Evolutionary conservation across 768 basidiomycete genomes (phyloP).

Genomic region (Suillus weaverae): DNA sequence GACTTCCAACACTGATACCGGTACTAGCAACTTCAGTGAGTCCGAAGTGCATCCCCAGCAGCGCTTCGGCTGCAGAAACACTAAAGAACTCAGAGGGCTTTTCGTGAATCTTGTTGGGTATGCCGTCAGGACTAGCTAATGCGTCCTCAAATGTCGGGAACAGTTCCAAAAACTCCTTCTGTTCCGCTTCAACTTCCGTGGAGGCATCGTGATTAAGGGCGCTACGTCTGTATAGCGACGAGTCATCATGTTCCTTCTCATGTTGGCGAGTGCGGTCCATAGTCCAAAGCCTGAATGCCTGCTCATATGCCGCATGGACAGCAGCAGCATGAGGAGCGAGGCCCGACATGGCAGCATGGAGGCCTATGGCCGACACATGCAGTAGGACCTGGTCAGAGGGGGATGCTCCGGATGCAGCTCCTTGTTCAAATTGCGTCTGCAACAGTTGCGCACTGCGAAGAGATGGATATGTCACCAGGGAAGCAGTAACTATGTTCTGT

Average conservation of each 20-base stretch:
- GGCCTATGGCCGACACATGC: constrained; percentile 45
- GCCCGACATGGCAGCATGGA: constrained; percentile 15
- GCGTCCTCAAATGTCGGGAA: constrained; percentile 84
- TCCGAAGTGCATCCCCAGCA: constrained; percentile 50
- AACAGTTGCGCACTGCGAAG: constrained; percentile 42
- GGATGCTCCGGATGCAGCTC: constrained; percentile 28
- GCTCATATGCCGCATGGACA: constrained; percentile 61
- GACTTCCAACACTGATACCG: background rate
- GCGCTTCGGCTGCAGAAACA: constrained; percentile 24
- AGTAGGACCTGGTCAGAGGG: constrained; percentile 49
- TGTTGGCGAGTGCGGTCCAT: constrained; percentile 73
- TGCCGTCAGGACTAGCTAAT: constrained; percentile 31
- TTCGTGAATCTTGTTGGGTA: constrained; percentile 6
- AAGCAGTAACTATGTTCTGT: constrained; percentile 25
- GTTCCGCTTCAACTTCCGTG: constrained; percentile 76
- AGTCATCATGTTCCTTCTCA: constrained; percentile 59
- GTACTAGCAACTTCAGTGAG: constrained; percentile 33
- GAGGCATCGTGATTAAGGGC: constrained; percentile 51
- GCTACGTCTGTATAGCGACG: constrained; percentile 74
- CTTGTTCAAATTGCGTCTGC: constrained; percentile 23
- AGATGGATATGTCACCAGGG: constrained; percentile 57
- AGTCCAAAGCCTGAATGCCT: constrained; percentile 78
- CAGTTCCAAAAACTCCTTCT: constrained; percentile 76
- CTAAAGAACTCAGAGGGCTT: constrained; percentile 28
- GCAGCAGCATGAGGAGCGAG: constrained; percentile 7